Percentiles rank a stretch among this genome's conserved stretches.
Conservation (phyloP, 2,329 filamentous ascomycete genomes). For the Fusarium mangiferae region DNA sequence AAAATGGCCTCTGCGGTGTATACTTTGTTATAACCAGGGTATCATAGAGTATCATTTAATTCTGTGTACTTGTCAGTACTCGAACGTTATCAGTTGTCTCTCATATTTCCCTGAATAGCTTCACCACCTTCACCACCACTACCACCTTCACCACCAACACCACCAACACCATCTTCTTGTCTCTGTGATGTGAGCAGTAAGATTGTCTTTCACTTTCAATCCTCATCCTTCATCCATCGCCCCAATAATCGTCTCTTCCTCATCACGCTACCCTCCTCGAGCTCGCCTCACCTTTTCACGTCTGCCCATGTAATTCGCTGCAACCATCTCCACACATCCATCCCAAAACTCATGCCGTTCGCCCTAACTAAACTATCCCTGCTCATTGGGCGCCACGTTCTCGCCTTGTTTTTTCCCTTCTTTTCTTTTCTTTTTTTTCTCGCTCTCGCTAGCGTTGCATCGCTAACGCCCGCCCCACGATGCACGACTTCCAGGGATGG, state of each 20-base stretch:
- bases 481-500: conserved; percentile 13
- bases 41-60: neutral
- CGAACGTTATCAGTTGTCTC: neutral
- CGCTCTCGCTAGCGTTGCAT: conserved; percentile 15
- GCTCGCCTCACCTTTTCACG: conserved; percentile 33
- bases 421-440: neutral
- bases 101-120: conserved; percentile 25
- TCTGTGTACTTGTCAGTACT: neutral
- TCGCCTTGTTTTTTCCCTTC: conserved; percentile 34
- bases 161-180: neutral
- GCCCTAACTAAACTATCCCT: conserved; percentile 30
- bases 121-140: neutral
- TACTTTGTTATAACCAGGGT: neutral
- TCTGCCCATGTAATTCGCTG: conserved; percentile 14
- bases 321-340: conserved; percentile 26
- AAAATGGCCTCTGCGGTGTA: neutral
- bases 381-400: conserved; percentile 38
- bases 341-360: conserved; percentile 41
- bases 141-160: neutral
- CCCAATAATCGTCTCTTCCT: conserved; percentile 37
- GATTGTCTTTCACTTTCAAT: neutral
- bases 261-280: conserved; percentile 34
- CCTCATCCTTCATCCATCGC: conserved; percentile 27
- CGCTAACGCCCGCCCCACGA: conserved; percentile 24
- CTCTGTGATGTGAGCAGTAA: conserved; percentile 19